Conservation (phyloP, 1,284 basidiomycete species). For the Coniferiporia sulphurascens region DNA sequence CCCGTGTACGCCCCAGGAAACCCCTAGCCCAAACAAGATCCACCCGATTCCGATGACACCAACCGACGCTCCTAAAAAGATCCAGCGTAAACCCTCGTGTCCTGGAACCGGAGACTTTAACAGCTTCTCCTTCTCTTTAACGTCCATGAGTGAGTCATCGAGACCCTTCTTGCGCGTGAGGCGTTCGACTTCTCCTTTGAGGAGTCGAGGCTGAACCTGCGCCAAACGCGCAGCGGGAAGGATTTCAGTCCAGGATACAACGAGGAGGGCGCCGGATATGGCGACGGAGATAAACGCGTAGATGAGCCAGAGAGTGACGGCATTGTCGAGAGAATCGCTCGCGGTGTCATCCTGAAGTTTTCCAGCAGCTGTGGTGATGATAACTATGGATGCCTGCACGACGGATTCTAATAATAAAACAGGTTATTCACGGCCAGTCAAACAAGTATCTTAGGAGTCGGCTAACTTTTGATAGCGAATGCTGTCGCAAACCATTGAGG, state of each 20-base stretch:
- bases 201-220: conserved; percentile 32
- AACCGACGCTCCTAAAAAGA: conserved; percentile 26
- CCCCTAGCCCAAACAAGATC: conserved; percentile 41
- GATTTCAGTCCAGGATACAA: conserved; percentile 28
- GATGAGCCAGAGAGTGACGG: conserved; percentile 39
- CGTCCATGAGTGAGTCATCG: conserved; percentile 4
- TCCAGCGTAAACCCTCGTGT: conserved; percentile 24
- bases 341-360: conserved; percentile 37
- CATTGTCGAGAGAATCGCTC: conserved; percentile 35
- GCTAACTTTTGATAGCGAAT: conserved; percentile 39
- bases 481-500: conserved; percentile 41
- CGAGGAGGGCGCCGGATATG: conserved; percentile 34
- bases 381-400: conserved; percentile 41
- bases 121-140: conserved; percentile 27
- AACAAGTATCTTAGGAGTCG: not conserved
- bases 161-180: conserved; percentile 27
- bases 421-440: conserved; percentile 1
- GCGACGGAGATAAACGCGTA: conserved; percentile 38
- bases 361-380: conserved; percentile 41
- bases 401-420: conserved; percentile 29
- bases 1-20: conserved; percentile 42
- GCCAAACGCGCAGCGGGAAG: conserved; percentile 40
- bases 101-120: conserved; percentile 31
- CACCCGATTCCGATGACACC: conserved; percentile 38
- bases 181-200: conserved; percentile 31